Evolutionary conservation across 1,284 basidiomycete species (phyloP), one percentile per base, ranked within the genome.

Genomic region (Marasmius sp.): DNA sequence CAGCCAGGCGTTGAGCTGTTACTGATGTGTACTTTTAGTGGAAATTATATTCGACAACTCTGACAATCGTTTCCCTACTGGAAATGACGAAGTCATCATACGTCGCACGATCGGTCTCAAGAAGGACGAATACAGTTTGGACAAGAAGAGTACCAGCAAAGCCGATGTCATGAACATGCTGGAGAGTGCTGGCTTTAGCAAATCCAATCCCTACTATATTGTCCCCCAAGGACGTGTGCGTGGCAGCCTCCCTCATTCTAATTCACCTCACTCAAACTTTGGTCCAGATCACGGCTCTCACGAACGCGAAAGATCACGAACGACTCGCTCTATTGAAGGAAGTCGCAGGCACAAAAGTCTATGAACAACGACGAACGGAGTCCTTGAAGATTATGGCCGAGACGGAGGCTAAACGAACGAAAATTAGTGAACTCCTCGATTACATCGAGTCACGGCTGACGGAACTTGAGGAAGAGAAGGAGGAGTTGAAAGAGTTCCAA

Each of bases 181-280:
- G 34, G 95, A 98, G 75, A 93, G 89, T 69, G 97, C 97, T 0
- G 97, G 97, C 2, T 99, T 99, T 79, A 95, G 93, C 74, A 92
- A 94, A 72, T 93, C 92, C 41, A 99, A 99, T 70, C 97, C 97
- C 0, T 99, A 99, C 77, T 99, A 99, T 72, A 99, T 99, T 66
- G 97, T 99, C 0, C 97, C 97, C 0, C 97, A 99, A 80, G 97
- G 97, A 62, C 82, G 97, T 60, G 95, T 96, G 69, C 74, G 89
- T 83, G n/a, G 9, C 33, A 10, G 6, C 61, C 57, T 22, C 0
- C 36, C 10, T n/a, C 37, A 33, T 52, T 33, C 18, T 11, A 20
- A 27, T 11, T 43, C 20, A 16, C 50, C 20, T 53, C 27, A 43
- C 33, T 50, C 33, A 20, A 47, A 47, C 45, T 47, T 27, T 27